Percentiles rank a stretch among this genome's conserved stretches.
phyloP scores from a whole-genome alignment of 306 rosid genomes.

The Quercus cerris region DNA sequence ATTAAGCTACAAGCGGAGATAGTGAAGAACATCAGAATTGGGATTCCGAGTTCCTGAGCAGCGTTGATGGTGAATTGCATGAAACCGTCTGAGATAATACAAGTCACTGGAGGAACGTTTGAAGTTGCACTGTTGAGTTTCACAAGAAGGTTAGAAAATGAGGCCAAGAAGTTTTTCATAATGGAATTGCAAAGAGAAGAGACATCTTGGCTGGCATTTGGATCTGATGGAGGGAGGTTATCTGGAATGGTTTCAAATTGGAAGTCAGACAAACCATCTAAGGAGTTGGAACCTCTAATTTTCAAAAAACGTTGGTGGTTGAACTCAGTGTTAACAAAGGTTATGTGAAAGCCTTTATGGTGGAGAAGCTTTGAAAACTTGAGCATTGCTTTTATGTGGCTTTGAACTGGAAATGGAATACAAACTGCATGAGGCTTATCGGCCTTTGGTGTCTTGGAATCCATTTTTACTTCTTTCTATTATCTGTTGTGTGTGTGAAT shows the following conservation, averaged over 20 bases:
- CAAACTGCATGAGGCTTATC: too few species aligned
- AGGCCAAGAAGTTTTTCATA: not conserved
- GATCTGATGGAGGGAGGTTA: not conserved
- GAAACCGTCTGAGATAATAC: not conserved
- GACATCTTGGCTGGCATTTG: not conserved
- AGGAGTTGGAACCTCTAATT: not conserved
- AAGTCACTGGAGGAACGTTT: not conserved
- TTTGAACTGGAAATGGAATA: too few species aligned
- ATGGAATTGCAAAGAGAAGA: not conserved
- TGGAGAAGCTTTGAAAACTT: too few species aligned
- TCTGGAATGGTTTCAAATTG: conserved; percentile 2
- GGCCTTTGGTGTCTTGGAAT: too few species aligned
- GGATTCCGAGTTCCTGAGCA: not conserved
- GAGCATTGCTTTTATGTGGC: too few species aligned
- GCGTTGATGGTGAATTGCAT: not conserved
- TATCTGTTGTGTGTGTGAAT: too few species aligned
- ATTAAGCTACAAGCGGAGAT: not conserved
- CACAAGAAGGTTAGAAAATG: not conserved
- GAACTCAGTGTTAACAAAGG: not conserved
- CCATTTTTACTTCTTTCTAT: too few species aligned
- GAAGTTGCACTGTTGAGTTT: not conserved
- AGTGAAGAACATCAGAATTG: not conserved
- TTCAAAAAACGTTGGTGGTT: conserved; percentile 1
- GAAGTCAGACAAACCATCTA: not conserved
- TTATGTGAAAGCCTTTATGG: too few species aligned